phyloP scores from a whole-genome alignment of 805 yeast species.

The Candida anglica region DNA sequence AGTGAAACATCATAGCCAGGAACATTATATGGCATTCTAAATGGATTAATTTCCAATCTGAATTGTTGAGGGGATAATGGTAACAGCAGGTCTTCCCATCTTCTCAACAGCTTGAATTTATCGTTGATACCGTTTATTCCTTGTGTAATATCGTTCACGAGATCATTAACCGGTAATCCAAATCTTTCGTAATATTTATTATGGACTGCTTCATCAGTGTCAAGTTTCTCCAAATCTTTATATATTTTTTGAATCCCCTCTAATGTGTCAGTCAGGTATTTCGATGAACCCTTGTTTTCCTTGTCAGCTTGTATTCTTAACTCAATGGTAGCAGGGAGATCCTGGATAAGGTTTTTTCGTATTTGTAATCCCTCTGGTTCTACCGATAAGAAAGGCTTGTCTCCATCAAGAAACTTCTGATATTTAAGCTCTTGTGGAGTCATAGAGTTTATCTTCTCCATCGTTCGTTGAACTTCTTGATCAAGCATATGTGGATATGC shows the following conservation, averaged over 20 bases:
- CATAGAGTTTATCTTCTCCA: conserved; percentile 7
- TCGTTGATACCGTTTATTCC: conserved; percentile 33
- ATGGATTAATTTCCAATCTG: conserved; percentile 22
- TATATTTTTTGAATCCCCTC: conserved; percentile 28
- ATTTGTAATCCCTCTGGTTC: conserved; percentile 2
- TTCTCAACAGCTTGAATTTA: conserved; percentile 33
- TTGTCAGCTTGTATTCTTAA: not conserved
- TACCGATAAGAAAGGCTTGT: conserved; percentile 3
- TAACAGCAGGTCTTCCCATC: conserved; percentile 26
- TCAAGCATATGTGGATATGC: conserved; percentile 4
- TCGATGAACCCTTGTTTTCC: not conserved
- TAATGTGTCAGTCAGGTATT: conserved; percentile 10
- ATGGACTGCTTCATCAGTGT: conserved; percentile 34
- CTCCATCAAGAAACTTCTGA: conserved; percentile 4
- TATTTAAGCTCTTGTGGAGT: conserved; percentile 1
- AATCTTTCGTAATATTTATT: conserved; percentile 31
- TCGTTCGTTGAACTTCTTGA: conserved; percentile 9
- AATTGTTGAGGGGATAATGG: conserved; percentile 26
- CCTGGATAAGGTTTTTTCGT: conserved; percentile 3
- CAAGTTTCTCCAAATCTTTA: conserved; percentile 25
- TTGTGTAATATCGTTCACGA: conserved; percentile 22
- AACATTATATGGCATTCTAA: conserved; percentile 34
- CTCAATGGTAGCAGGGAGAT: conserved; percentile 3
- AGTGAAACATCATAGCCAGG: conserved; percentile 38
- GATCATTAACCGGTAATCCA: conserved; percentile 29